Conservation (phyloP, 163 green algal genomes). For the Chlamydomonas reinhardtii region DNA sequence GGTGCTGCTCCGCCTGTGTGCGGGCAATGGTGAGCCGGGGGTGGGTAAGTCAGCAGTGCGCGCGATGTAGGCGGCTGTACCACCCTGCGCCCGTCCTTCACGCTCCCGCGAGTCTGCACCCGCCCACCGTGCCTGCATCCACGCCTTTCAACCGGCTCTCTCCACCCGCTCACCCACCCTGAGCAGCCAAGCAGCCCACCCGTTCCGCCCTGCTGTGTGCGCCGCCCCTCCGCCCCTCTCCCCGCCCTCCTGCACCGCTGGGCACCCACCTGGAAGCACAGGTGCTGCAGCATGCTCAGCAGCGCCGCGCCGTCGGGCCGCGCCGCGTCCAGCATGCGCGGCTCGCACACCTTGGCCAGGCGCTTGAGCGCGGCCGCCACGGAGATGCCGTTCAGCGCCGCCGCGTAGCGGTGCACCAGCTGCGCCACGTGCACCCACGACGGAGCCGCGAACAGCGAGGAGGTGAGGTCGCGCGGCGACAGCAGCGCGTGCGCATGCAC, state of each 20-base stretch:
- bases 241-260: too few species aligned
- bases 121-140: too few species aligned
- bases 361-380: background rate
- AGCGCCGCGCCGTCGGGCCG: conserved; percentile 1
- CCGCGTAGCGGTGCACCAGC: conserved; percentile 27
- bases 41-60: background rate
- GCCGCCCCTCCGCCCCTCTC: background rate
- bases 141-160: too few species aligned
- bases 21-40: background rate
- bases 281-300: conserved; percentile 31
- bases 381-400: conserved; percentile 1
- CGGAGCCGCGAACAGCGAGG: background rate
- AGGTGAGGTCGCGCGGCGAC: background rate
- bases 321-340: conserved; percentile 21
- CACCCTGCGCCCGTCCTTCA: background rate
- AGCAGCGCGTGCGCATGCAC: background rate
- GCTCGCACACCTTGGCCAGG: conserved; percentile 3
- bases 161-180: background rate
- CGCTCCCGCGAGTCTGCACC: too few species aligned
- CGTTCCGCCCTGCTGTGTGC: too few species aligned
- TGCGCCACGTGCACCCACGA: conserved; percentile 42
- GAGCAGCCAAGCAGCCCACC: too few species aligned
- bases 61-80: background rate
- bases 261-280: conserved; percentile 36
- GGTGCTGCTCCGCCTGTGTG: conserved; percentile 28